phyloP scores from a whole-genome alignment of 2,329 filamentous ascomycete genomes.

The Ophiostoma ulmi region DNA sequence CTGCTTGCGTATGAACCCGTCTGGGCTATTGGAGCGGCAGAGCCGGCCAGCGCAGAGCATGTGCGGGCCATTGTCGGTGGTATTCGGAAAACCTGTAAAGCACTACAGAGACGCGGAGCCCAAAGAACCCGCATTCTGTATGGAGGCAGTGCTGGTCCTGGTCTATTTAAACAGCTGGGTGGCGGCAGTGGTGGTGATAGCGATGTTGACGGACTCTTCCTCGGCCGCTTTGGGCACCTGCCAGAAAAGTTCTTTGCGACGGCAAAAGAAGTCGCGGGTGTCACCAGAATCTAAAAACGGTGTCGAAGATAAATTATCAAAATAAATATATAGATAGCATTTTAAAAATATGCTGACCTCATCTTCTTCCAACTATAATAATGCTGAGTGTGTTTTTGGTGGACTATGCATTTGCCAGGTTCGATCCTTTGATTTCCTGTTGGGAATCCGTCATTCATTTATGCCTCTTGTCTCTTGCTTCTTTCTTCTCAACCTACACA shows the following conservation, averaged over 20 bases:
- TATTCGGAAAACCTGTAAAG: slow-evolving; percentile 51
- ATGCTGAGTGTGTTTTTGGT: not conserved
- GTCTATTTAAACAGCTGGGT: slow-evolving; percentile 63
- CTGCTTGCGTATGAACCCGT: slow-evolving; percentile 83
- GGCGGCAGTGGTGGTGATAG: slow-evolving; percentile 39
- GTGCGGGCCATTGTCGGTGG: slow-evolving; percentile 65
- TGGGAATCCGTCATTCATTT: not conserved
- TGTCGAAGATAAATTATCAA: not conserved
- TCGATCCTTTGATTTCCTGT: not conserved
- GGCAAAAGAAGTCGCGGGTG: slow-evolving; percentile 63
- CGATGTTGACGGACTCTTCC: slow-evolving; percentile 68
- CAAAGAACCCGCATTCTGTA: slow-evolving; percentile 64
- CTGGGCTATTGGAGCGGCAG: slow-evolving; percentile 75
- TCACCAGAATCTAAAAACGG: slow-evolving; percentile 41
- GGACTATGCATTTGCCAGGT: not conserved
- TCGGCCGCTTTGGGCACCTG: slow-evolving; percentile 78
- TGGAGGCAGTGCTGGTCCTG: slow-evolving; percentile 76
- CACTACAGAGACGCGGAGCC: slow-evolving; percentile 46
- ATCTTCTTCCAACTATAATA: not conserved
- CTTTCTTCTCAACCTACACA: not conserved
- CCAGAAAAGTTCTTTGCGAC: slow-evolving; percentile 65
- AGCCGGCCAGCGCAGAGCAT: slow-evolving; percentile 67
- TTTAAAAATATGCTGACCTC: not conserved
- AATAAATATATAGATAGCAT: not conserved
- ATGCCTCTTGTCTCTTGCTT: not conserved